Conservation (phyloP, 176 grass and related monocot species). For the Triticum aestivum region IWGSC_CS_RefSeq_v2.1 NC_057813.1:248018801-248019300, state of each 20-base stretch:
- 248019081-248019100: background rate
- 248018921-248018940: background rate
- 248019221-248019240: background rate
- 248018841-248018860: no score
- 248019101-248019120: background rate
- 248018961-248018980: background rate
- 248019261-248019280: background rate
- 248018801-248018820: no score
- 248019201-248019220: background rate
- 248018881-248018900: background rate
- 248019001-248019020: background rate
- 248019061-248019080: background rate
- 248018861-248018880: no score
- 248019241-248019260: background rate
- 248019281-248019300: background rate
- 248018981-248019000: no score
- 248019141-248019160: background rate
- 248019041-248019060: background rate
- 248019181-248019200: background rate
- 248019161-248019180: background rate
- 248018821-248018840: no score
- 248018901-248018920: background rate
- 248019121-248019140: background rate
- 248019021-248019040: background rate
- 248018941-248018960: background rate